Evolutionary conservation across 169 alveolate species (phyloP).

Genomic region (Cryptosporidium tyzzeri): DNA sequence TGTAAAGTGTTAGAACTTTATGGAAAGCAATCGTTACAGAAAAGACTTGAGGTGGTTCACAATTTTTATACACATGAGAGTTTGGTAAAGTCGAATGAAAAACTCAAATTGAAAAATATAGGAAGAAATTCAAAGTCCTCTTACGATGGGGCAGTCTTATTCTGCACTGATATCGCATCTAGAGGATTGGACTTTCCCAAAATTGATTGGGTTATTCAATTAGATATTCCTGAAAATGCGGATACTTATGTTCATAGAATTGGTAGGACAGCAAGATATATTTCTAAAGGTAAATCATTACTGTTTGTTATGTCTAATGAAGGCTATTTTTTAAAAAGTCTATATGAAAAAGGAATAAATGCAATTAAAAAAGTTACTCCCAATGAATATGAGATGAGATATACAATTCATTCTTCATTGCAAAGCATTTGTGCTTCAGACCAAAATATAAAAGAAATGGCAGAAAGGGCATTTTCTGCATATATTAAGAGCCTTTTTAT

Average conservation of each 20-base stretch:
- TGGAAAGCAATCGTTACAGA: slow-evolving; percentile 77
- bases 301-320: slow-evolving; percentile 76
- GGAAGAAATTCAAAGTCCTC: neutral
- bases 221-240: slow-evolving; percentile 95
- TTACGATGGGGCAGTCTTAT: slow-evolving; percentile 84
- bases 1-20: slow-evolving; percentile 80
- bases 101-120: neutral
- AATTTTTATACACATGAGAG: slow-evolving; percentile 33
- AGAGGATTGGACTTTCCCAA: slow-evolving; percentile 98
- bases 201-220: slow-evolving; percentile 95
- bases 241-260: slow-evolving; percentile 96
- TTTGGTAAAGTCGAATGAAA: neutral
- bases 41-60: slow-evolving; percentile 71
- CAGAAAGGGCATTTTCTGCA: slow-evolving; percentile 71
- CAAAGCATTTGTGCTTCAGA: slow-evolving; percentile 68
- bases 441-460: slow-evolving; percentile 36
- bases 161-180: slow-evolving; percentile 96
- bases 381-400: slow-evolving; percentile 41
- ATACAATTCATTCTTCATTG: slow-evolving; percentile 40
- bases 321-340: slow-evolving; percentile 31
- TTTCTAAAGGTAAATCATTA: slow-evolving; percentile 90
- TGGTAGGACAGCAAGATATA: slow-evolving; percentile 97
- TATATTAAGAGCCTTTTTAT: slow-evolving; percentile 51
- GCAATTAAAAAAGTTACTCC: slow-evolving; percentile 47
- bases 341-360: slow-evolving; percentile 12